Conservation (phyloP, 1,284 basidiomycete genomes). For the Cystobasidium pallidum region DNA sequence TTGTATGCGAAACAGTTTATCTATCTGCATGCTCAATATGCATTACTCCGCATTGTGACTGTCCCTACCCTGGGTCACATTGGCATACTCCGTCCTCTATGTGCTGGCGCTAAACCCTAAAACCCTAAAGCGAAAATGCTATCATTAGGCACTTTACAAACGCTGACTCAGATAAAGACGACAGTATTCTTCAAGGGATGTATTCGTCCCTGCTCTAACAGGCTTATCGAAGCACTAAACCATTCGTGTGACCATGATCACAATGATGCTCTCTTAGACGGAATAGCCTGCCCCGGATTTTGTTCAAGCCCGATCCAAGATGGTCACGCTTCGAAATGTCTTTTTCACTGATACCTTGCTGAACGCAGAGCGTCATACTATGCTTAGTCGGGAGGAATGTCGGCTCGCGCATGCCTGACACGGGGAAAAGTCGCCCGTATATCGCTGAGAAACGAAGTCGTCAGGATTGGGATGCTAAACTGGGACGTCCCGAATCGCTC, state of each 20-base stretch:
- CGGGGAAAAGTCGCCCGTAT: neutral
- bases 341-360: slow-evolving; percentile 21
- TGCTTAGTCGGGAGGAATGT: no score
- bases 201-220: neutral
- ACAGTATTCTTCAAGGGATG: slow-evolving; percentile 10
- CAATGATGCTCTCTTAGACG: slow-evolving; percentile 17
- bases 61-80: slow-evolving; percentile 4
- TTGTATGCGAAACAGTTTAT: neutral
- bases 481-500: slow-evolving; percentile 17
- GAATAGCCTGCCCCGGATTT: slow-evolving; percentile 15
- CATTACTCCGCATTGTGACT: neutral
- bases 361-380: neutral
- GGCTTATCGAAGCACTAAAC: slow-evolving; percentile 16
- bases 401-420: no score
- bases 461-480: slow-evolving; percentile 12
- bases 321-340: slow-evolving; percentile 25
- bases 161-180: neutral
- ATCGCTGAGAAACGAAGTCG: slow-evolving; percentile 22
- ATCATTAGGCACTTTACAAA: neutral
- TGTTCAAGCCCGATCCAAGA: slow-evolving; percentile 9
- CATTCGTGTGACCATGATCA: slow-evolving; percentile 1
- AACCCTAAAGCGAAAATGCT: neutral
- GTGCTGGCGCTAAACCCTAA: slow-evolving; percentile 7
- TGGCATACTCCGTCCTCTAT: slow-evolving; percentile 7
- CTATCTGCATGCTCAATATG: slow-evolving; percentile 3